Base-by-base conservation (phyloP, 176 grass and related monocot species). In the Elaeis guineensis region DNA sequence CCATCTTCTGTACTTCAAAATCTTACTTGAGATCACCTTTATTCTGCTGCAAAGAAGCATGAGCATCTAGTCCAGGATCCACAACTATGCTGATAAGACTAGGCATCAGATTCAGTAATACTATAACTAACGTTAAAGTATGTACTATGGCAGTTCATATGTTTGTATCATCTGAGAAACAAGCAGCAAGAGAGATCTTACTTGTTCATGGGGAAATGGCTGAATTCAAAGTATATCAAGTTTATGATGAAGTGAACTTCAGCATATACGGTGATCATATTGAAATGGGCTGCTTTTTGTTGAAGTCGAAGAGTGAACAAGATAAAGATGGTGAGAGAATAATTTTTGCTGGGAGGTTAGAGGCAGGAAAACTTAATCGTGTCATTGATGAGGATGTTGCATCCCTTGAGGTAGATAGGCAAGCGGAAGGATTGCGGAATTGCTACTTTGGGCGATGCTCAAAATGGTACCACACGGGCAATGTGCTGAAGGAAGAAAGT, bases 371-470 rank as follows among this genome's bases (percentile, higher is more conserved):
- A 14, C 4, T 0, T 21, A 3, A 21, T 21, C 57, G 49, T 28
- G 75, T 19, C 25, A 52, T 85, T 0, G 74, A 81, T 52, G 80
- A 78, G 32, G 81, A 78, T 67, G 56, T 81, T 61, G 54, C 7
- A 48, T 55, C 71, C 30, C 16, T 89, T 6, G 71, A 77, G 70
- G 59, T 78, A 57, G 78, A 85, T 64, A 29, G 58, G 53, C 6
- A 85, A 0, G 81, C 81, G 1, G 78, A 75, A 53, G 81, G 81
- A 39, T 57, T 81, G 16, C 81, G 81, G 86, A 39, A 85, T 21
- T 22, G 52, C 66, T 89, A 81, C 74, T 80, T 85, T 54, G 86
- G 78, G 17, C 64, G 66, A 58, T 85, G 63, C 66, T 85, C 78
- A 11, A 84, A 17, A 64, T 89, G 81, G 86, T 77, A 75, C 78